Conservation (phyloP, 345 rosid genomes). For the Rhizophora apiculata region DNA sequence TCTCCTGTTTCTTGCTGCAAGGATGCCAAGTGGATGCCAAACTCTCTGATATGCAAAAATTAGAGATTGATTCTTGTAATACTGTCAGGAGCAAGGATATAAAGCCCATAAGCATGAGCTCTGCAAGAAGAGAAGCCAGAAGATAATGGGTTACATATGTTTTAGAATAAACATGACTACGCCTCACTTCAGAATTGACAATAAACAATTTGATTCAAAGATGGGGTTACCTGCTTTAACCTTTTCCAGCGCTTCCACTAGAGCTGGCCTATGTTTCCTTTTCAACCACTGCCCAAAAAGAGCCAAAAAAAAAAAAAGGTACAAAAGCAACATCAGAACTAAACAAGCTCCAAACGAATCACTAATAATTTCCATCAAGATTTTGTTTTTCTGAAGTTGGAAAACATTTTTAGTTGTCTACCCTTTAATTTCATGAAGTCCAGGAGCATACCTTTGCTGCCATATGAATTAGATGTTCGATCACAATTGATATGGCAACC, state of each 20-base stretch:
- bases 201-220: background rate
- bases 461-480: constrained; percentile 63
- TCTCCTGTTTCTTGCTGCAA: constrained; percentile 22
- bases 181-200: background rate
- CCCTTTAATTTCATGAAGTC: too few relatives aligned
- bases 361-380: background rate
- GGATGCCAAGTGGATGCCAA: constrained; percentile 70
- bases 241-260: constrained; percentile 86
- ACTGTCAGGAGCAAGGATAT: constrained; percentile 65
- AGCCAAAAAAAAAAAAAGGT: too few relatives aligned
- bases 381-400: too few relatives aligned
- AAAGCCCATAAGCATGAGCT: constrained; percentile 75
- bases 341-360: background rate
- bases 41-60: constrained; percentile 42
- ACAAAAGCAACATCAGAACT: background rate
- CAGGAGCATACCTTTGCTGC: constrained; percentile 41
- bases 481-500: constrained; percentile 61
- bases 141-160: background rate
- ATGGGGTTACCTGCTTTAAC: constrained; percentile 66
- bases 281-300: constrained; percentile 55
- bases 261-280: constrained; percentile 58
- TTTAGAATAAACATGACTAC: background rate
- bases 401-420: background rate
- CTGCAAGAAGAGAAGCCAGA: constrained; percentile 29
- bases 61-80: constrained; percentile 38